phyloP scores from a whole-genome alignment of 2,329 filamentous ascomycete species.

The Grosmannia serpens region DNA sequence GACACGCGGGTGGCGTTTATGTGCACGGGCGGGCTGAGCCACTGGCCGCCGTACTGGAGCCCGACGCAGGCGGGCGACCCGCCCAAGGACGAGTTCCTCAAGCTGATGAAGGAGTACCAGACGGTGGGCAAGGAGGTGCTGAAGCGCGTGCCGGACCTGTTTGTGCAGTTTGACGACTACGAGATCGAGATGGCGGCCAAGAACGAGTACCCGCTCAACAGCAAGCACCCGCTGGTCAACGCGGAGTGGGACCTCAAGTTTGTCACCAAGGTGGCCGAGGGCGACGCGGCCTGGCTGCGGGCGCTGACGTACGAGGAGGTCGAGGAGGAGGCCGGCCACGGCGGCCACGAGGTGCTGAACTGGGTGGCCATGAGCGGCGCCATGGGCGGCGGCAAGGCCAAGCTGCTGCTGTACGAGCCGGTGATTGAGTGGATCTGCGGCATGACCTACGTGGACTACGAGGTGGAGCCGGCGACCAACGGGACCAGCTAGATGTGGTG shows the following conservation, averaged over 20 bases:
- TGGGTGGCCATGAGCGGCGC: constrained; percentile 11
- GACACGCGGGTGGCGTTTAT: constrained; percentile 8
- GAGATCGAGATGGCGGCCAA: constrained; percentile 11
- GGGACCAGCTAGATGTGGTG: background rate
- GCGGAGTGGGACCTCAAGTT: constrained; percentile 10
- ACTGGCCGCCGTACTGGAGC: constrained; percentile 13
- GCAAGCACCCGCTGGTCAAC: constrained; percentile 11
- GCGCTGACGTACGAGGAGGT: constrained; percentile 11
- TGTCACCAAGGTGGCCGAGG: constrained; percentile 3
- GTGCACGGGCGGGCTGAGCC: constrained; percentile 9
- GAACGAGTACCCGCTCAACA: constrained; percentile 13
- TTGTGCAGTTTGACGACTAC: constrained; percentile 11
- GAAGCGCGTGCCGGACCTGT: constrained; percentile 8
- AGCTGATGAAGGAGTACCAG: constrained; percentile 13
- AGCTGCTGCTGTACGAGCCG: constrained; percentile 11
- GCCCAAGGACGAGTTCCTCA: constrained; percentile 11
- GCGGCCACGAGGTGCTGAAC: constrained; percentile 12
- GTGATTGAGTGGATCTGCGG: constrained; percentile 12
- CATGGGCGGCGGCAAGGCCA: constrained; percentile 9
- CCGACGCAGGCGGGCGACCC: constrained; percentile 10
- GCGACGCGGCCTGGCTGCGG: constrained; percentile 7
- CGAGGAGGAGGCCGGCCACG: constrained; percentile 11
- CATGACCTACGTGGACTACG: constrained; percentile 11
- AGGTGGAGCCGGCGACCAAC: background rate
- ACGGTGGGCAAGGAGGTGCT: constrained; percentile 10